Evolutionary conservation across 768 basidiomycete species (phyloP).

Genomic region (Boletus tylopilopsis): DNA sequence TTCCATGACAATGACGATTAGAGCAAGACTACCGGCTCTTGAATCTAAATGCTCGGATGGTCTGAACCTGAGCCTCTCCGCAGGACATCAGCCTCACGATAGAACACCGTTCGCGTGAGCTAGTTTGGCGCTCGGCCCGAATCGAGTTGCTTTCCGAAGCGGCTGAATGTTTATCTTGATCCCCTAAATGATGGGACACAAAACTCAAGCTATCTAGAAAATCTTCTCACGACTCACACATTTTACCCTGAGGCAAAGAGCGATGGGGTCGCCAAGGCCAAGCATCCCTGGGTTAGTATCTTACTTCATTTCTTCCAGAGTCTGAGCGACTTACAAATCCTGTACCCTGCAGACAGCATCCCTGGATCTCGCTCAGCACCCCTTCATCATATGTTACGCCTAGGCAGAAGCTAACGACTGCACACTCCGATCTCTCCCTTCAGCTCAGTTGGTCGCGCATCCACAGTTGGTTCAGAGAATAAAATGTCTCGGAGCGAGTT

Average conservation of each 20-base stretch:
- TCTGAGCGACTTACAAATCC: too few relatives aligned
- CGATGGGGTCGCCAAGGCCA: neutral
- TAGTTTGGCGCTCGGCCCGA: neutral
- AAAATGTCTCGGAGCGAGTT: neutral
- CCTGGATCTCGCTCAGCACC: slow-evolving; percentile 1
- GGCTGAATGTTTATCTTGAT: neutral
- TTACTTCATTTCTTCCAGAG: too few relatives aligned
- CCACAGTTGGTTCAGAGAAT: neutral
- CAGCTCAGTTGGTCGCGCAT: neutral
- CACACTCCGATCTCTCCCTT: neutral
- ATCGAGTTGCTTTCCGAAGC: neutral
- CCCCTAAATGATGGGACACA: neutral
- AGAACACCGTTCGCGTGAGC: too few relatives aligned
- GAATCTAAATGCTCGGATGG: too few relatives aligned
- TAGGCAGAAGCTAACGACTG: neutral
- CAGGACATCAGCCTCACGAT: neutral
- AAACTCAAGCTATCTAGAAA: neutral
- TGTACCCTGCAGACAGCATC: neutral
- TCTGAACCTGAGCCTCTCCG: too few relatives aligned
- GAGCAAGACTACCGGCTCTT: too few relatives aligned
- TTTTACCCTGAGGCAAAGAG: neutral
- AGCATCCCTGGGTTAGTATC: too few relatives aligned
- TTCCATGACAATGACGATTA: neutral
- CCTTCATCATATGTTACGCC: neutral
- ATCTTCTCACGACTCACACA: neutral